phyloP scores from a whole-genome alignment of 2,329 filamentous ascomycete genomes.

The Tympanopsis confertula region DNA sequence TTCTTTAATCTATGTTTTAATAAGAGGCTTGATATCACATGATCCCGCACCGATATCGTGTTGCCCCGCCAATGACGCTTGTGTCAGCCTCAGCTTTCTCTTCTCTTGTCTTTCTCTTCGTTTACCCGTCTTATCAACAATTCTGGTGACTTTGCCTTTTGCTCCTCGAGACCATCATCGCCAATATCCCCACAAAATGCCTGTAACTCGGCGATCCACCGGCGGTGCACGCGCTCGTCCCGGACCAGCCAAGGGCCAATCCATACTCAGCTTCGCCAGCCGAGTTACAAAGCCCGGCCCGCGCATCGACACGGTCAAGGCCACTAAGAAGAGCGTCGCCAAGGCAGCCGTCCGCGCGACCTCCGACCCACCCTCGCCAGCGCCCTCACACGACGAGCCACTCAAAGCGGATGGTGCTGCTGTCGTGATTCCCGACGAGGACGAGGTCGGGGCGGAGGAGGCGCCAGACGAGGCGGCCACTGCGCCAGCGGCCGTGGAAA shows the following conservation, averaged over 20 bases:
- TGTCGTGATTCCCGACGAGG: conserved; percentile 10
- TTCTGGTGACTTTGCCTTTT: conserved; percentile 7
- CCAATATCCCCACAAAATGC: no score
- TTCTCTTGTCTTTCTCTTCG: background rate
- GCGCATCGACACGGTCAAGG: conserved; percentile 7
- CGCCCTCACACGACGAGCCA: conserved; percentile 7
- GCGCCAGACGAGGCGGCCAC: conserved; percentile 9
- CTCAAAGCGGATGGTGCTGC: conserved; percentile 12
- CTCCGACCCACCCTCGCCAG: no score
- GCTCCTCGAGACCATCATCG: no score
- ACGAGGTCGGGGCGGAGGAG: conserved; percentile 15
- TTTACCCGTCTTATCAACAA: conserved; percentile 5
- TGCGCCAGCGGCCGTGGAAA: conserved; percentile 19
- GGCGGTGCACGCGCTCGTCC: conserved; percentile 21
- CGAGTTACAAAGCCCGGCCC: conserved; percentile 32
- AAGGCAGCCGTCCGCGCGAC: conserved; percentile 3
- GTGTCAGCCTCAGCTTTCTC: conserved; percentile 3
- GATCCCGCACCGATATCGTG: conserved; percentile 33
- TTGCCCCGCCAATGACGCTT: conserved; percentile 37
- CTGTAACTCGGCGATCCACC: conserved; percentile 37
- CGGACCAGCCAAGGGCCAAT: conserved; percentile 31
- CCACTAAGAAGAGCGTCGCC: conserved; percentile 12
- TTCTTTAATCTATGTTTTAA: no score
- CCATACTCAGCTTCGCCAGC: conserved; percentile 45
- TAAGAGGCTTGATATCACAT: conserved; percentile 34